phyloP scores from a whole-genome alignment of 2,329 filamentous ascomycete genomes.

The Fusarium zealandicum region DNA sequence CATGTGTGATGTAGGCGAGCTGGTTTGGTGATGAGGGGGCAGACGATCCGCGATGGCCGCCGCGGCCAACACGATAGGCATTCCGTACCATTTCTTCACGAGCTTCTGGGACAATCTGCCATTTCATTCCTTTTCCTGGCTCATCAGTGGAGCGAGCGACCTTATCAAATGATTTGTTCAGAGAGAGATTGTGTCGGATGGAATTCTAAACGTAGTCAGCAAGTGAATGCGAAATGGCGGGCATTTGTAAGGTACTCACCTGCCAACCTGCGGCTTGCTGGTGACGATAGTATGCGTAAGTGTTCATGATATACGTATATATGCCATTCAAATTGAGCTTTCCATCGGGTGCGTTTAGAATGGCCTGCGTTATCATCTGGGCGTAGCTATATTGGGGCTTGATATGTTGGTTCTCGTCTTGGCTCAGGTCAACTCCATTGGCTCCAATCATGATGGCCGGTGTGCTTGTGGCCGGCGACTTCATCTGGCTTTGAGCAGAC shows the following conservation, averaged over 20 bases:
- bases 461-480: slow-evolving; percentile 47
- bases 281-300: slow-evolving; percentile 92
- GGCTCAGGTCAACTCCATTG: slow-evolving; percentile 75
- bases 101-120: slow-evolving; percentile 87
- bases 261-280: slow-evolving; percentile 86
- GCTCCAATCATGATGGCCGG: slow-evolving; percentile 50
- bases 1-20: slow-evolving; percentile 67
- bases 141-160: slow-evolving; percentile 91
- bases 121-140: slow-evolving; percentile 98
- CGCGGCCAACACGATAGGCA: slow-evolving; percentile 66
- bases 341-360: slow-evolving; percentile 83
- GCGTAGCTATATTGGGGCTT: slow-evolving; percentile 98
- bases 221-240: not conserved
- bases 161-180: slow-evolving; percentile 95
- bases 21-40: slow-evolving; percentile 73
- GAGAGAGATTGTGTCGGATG: slow-evolving; percentile 92
- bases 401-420: slow-evolving; percentile 85
- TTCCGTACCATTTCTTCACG: slow-evolving; percentile 88
- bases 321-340: slow-evolving; percentile 92
- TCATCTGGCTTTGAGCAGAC: slow-evolving; percentile 49
- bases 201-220: slow-evolving; percentile 70
- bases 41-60: slow-evolving; percentile 71
- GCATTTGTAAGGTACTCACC: slow-evolving; percentile 56
- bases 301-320: slow-evolving; percentile 89
- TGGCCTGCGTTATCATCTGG: slow-evolving; percentile 95